Evolutionary conservation across 2,329 filamentous ascomycete genomes (phyloP), one percentile per base, ranked within the genome.

Genomic region (Akanthomyces dipterigenus): DNA sequence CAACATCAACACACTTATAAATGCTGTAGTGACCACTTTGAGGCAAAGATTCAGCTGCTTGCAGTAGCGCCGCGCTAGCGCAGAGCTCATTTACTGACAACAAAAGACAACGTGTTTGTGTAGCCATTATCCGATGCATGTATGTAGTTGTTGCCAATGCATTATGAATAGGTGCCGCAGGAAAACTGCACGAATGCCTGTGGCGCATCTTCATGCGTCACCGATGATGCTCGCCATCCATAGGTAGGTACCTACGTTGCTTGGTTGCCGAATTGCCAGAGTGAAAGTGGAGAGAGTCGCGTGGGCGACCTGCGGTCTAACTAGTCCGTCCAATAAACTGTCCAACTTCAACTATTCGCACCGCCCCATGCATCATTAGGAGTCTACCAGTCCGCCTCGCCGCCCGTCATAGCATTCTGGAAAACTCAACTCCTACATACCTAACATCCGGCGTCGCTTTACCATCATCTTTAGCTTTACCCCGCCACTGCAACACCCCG

Each of bases 231-330:
- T 45, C 48, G 36, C 26, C 42, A 31, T 24, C n/a, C 40, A 7
- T 3, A 34, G 31, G 31, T 34, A n/a, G n/a, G n/a, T n/a, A n/a
- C n/a, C n/a, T n/a, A n/a, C 20, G 31, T 36, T 34, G 20, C n/a
- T n/a, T n/a, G n/a, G n/a, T n/a, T n/a, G n/a, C n/a, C n/a, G 22
- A 24, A 56, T 31, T 36, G 46, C 43, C 51, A 46, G 49, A n/a
- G 16, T 28, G 38, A 53, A 60, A 60, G 49, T 53, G 48, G 57
- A 49, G 57, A 42, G 46, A 31, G 57, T 60, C 57, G 57, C 40
- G 57, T 60, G 57, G 48, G 57, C 48, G 38, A 46, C 36, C 34
- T 51, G 46, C 46, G 46, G 46, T 51, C 55, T 58, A 48, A 49
- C n/a, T n/a, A n/a, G n/a, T n/a, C n/a, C n/a, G n/a, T 40, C 48